Base-by-base conservation (phyloP, 768 basidiomycete genomes). In the Naematelia encephala region DNA sequence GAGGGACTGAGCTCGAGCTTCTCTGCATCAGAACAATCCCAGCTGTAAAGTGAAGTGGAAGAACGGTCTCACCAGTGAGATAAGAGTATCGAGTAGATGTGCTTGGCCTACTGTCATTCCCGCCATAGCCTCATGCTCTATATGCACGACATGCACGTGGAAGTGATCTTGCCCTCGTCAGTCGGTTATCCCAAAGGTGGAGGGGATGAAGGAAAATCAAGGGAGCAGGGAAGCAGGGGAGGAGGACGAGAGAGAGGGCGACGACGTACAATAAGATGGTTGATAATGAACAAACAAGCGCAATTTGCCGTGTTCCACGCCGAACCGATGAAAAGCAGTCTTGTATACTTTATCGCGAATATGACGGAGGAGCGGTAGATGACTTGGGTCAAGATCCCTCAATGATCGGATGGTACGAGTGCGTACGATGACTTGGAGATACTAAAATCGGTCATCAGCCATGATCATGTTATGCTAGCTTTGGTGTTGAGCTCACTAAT, bases 221-320 rank as follows among this genome's bases (percentile, higher is more conserved):
- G 47, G 16, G 22, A n/a, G n/a, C 47, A 16, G 47, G 23, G 47
- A n/a, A 23, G 47, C 25, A 27, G 27, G 43, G 25, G 47, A 11
- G 23, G 12, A 11, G 12, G 13, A 13, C 12, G 51, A 12, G 13
- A 29, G 13, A 11, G 52, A 21, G 19, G 25, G 16, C 26, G 2
- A 21, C 27, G 2, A 81, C 89, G 62, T 58, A 93, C 93, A 97
- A 72, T 97, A 98, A 34, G 86, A 89, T 0, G 94, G 94, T 71
- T 96, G 93, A 74, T 99, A 99, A 74, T 99, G 96, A 13, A 98
- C 78, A 68, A 86, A 92, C 80, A 93, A 80, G 66, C 91, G 80
- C 59, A 96, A 70, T 10, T 84, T 81, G 2, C 85, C 87, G 14
- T 72, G 65, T 3, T 77, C 79, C 1, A 94, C 78, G 0, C 84